phyloP scores from a whole-genome alignment of 768 basidiomycete genomes.

The Postia placenta region DNA sequence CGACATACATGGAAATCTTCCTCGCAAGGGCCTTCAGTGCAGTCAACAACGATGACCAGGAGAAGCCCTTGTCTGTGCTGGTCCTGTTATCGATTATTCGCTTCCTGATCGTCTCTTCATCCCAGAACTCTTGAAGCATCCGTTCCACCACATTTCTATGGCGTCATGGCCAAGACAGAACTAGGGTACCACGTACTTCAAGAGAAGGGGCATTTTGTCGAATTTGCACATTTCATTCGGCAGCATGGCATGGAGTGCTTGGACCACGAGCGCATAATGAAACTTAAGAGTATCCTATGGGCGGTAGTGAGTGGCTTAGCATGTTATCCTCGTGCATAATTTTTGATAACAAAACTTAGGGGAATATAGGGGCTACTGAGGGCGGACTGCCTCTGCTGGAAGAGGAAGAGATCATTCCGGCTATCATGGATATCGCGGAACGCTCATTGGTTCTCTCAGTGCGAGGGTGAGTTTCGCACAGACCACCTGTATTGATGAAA shows the following conservation, averaged over 20 bases:
- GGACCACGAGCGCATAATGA: slow-evolving; percentile 79
- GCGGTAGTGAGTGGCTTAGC: slow-evolving; percentile 67
- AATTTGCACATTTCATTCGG: slow-evolving; percentile 88
- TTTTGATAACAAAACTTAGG: slow-evolving; percentile 40
- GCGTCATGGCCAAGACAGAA: slow-evolving; percentile 95
- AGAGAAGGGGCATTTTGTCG: slow-evolving; percentile 85
- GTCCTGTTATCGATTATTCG: neutral
- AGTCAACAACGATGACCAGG: slow-evolving; percentile 54
- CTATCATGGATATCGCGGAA: slow-evolving; percentile 87
- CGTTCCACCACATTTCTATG: slow-evolving; percentile 94
- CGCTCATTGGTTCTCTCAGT: slow-evolving; percentile 86
- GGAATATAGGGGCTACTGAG: slow-evolving; percentile 87
- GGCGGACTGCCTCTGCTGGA: slow-evolving; percentile 93
- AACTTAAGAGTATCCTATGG: slow-evolving; percentile 95
- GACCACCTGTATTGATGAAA: neutral
- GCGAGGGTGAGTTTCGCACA: slow-evolving; percentile 68
- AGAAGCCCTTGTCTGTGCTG: slow-evolving; percentile 46
- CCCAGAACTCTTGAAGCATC: slow-evolving; percentile 74
- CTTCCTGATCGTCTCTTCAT: neutral
- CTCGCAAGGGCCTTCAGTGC: slow-evolving; percentile 71
- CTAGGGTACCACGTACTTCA: slow-evolving; percentile 88
- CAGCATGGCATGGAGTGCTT: slow-evolving; percentile 80
- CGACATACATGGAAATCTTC: slow-evolving; percentile 90
- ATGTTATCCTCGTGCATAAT: neutral
- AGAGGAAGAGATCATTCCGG: slow-evolving; percentile 90